Base-by-base conservation (phyloP, 768 basidiomycete genomes). In the Hortiboletus flavorubellus region DNA sequence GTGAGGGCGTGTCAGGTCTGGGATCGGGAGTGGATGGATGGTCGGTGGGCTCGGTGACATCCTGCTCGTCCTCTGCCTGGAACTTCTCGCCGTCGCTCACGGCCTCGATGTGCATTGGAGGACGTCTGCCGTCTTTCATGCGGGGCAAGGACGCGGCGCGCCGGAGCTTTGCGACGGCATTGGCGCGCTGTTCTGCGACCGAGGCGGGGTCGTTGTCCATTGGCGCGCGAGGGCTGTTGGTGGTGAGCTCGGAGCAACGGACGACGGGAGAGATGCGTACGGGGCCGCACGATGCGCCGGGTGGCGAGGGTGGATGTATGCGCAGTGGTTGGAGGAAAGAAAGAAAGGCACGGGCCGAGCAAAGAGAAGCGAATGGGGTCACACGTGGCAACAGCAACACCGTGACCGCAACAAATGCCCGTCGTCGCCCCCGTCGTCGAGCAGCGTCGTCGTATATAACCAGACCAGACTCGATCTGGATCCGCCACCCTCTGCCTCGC, bases 141-240 rank as follows among this genome's bases (percentile, higher is more conserved):
- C 93, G 80, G 37, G 93, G 94, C 30, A 96, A 73, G 15, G 93
- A 95, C 51, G 93, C 91, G 41, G 94, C 93, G 63, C 94, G 85
- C 74, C 89, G 93, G 60, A 97, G 83, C 74, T 87, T 93, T 43
- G 91, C 91, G 45, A 96, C 87, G 11, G 93, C 90, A 51, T 84
- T 82, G 67, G 91, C 90, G 56, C 94, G 86, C 72, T 93, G 88
- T 69, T 94, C 89, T 29, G 82, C 82, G 72, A 80, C 75, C 11
- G 76, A 72, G 43, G 77, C 61, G 51, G 65, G 67, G 60, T 80
- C 70, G 63, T 58, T 69, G 56, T 71, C 70, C 71, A 73, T 71
- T 47, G 40, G 45, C 55, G 56, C 53, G 26, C 26, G 26, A 26
- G 26, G 3, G 26, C 26, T 30, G 10, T 5, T 15, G 26, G 31